Conservation (phyloP, 352 stramenopile species). For the Globisporangium cederbergense region DNA sequence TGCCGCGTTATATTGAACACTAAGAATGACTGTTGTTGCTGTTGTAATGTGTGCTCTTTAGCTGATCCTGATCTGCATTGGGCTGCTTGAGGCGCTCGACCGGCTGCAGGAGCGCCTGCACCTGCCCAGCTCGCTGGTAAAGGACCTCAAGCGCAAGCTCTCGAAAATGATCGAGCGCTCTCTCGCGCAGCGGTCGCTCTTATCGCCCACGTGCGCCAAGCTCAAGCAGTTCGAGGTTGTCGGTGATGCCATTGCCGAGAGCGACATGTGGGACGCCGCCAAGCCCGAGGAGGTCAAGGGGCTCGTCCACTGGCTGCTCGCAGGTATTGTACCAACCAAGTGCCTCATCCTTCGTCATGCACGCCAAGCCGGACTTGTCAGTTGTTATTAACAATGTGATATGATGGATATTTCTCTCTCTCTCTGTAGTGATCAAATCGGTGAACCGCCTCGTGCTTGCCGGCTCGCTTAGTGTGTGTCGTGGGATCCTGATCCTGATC, state of each 20-base stretch:
- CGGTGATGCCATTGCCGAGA: slow-evolving; percentile 50
- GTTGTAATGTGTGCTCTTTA: slow-evolving; percentile 17
- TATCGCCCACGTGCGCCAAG: slow-evolving; percentile 21
- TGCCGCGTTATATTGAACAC: background rate
- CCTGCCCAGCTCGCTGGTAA: slow-evolving; percentile 63
- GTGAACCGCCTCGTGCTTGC: slow-evolving; percentile 53
- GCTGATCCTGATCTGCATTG: slow-evolving; percentile 79
- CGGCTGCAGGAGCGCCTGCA: slow-evolving; percentile 67
- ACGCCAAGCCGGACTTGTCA: background rate
- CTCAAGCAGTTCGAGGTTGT: slow-evolving; percentile 27
- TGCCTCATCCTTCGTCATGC: no score
- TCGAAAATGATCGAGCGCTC: slow-evolving; percentile 63
- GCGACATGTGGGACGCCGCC: slow-evolving; percentile 45
- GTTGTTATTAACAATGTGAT: background rate
- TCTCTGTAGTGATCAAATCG: slow-evolving; percentile 37
- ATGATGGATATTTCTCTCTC: background rate
- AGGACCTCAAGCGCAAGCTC: slow-evolving; percentile 68
- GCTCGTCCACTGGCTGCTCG: slow-evolving; percentile 66
- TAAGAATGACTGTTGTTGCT: background rate
- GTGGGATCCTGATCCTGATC: slow-evolving; percentile 70
- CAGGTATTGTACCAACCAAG: slow-evolving; percentile 19
- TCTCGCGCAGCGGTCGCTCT: slow-evolving; percentile 23
- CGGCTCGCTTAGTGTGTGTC: slow-evolving; percentile 51
- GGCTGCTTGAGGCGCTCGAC: slow-evolving; percentile 70
- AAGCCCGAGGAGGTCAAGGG: slow-evolving; percentile 63